Conservation (phyloP, 257 asterid genomes). For the Leonotis leonurus region DNA sequence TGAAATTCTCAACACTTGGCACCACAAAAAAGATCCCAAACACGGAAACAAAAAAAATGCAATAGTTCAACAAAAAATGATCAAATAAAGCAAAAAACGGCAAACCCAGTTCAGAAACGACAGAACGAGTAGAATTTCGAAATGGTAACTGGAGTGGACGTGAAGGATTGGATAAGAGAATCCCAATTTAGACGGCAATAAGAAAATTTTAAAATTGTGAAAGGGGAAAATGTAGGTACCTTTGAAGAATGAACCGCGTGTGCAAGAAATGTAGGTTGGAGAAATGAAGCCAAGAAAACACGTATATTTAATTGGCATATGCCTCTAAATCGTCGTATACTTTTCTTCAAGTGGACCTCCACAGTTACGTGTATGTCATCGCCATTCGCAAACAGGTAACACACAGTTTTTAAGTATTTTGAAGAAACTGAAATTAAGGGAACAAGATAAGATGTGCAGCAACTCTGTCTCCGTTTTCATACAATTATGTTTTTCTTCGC, state of each 20-base stretch:
- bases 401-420: not conserved
- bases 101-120: conserved; percentile 7
- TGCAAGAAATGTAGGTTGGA: conserved; percentile 14
- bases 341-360: conserved; percentile 28
- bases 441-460: not conserved
- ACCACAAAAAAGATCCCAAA: not conserved
- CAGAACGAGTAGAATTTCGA: conserved; percentile 11
- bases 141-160: conserved; percentile 1
- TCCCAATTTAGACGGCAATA: conserved; percentile 21
- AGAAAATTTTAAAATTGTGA: not conserved
- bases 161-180: conserved; percentile 13
- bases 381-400: conserved; percentile 2
- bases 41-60: not conserved
- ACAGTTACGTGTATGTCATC: conserved; percentile 19
- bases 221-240: conserved; percentile 14
- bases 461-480: not conserved
- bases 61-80: conserved; percentile 4
- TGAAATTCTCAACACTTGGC: not conserved
- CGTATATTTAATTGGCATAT: conserved; percentile 8
- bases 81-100: not conserved
- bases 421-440: not conserved
- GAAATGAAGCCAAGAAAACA: not conserved
- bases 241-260: conserved; percentile 21
- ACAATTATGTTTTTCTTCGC: not conserved
- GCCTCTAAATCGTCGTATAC: conserved; percentile 17